Evolutionary conservation across 768 basidiomycete species (phyloP).

Genomic region (Calocera viscosa): DNA sequence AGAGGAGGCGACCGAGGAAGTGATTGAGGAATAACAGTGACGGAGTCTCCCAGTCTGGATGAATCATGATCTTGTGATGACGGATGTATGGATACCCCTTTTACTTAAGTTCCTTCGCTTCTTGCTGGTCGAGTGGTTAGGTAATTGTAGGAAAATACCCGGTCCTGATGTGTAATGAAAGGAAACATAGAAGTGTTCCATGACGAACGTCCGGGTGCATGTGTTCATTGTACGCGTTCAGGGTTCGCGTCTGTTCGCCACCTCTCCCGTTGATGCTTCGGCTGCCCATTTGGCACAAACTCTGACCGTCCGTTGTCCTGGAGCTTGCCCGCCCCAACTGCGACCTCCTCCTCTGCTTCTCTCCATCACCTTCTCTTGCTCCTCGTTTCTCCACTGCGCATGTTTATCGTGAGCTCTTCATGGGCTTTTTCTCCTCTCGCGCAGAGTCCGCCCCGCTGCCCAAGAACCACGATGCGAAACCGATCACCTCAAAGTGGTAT

Average conservation of each 20-base stretch:
- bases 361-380: background rate
- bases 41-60: background rate
- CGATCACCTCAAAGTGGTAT: slow-evolving; percentile 2
- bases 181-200: background rate
- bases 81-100: slow-evolving; percentile 5
- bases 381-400: background rate
- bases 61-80: slow-evolving; percentile 3
- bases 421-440: slow-evolving; percentile 6
- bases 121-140: slow-evolving; percentile 6
- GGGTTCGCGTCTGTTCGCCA: background rate
- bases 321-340: background rate
- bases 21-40: background rate
- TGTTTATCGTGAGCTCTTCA: background rate
- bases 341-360: background rate
- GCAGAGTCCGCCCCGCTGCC: background rate
- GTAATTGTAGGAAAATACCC: slow-evolving; percentile 7
- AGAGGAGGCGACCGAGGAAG: slow-evolving; percentile 1
- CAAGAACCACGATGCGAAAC: background rate
- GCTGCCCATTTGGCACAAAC: too few species aligned
- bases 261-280: background rate
- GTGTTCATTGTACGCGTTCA: background rate
- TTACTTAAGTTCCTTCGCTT: background rate
- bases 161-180: background rate
- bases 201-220: background rate
- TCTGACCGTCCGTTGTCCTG: background rate